These are phyloP conservation scores for carrot (Daucus carota) DNA, from an alignment of 129 eudicot genomes.

Conservation along the genomic window DNA sequence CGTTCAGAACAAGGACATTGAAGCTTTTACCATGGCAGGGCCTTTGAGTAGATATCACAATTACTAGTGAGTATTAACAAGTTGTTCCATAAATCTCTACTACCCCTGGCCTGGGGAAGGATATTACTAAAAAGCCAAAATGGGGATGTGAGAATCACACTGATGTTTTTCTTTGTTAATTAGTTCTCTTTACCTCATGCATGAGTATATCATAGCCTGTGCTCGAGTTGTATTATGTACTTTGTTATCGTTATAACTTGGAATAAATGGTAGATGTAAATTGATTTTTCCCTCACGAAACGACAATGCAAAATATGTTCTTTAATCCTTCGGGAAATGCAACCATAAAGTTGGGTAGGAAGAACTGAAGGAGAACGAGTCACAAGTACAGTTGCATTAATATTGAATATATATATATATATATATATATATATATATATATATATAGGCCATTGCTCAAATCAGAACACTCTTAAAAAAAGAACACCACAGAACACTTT, in stretches of 20 bases:
- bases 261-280: not conserved
- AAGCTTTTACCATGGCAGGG: not conserved
- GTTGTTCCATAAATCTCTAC: not conserved
- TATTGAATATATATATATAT: not conserved
- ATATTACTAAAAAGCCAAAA: not conserved
- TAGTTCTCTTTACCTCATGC: not conserved
- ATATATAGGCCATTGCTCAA: too few species aligned
- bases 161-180: not conserved
- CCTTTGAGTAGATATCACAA: not conserved
- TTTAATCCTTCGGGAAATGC: conserved; percentile 84
- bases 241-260: not conserved
- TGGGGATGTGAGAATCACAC: not conserved
- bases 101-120: not conserved
- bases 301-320: not conserved
- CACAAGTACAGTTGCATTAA: conserved; percentile 32
- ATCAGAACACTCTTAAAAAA: too few species aligned
- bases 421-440: too few species aligned
- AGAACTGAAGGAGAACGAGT: conserved; percentile 74
- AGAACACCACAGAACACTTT: too few species aligned
- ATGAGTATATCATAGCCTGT: not conserved
- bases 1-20: not conserved
- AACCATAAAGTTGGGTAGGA: conserved; percentile 44
- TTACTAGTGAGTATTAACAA: too few species aligned
- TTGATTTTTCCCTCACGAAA: not conserved
- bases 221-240: not conserved